Conservation (phyloP, 345 rosid genomes). For the Carallia brachiata region DNA sequence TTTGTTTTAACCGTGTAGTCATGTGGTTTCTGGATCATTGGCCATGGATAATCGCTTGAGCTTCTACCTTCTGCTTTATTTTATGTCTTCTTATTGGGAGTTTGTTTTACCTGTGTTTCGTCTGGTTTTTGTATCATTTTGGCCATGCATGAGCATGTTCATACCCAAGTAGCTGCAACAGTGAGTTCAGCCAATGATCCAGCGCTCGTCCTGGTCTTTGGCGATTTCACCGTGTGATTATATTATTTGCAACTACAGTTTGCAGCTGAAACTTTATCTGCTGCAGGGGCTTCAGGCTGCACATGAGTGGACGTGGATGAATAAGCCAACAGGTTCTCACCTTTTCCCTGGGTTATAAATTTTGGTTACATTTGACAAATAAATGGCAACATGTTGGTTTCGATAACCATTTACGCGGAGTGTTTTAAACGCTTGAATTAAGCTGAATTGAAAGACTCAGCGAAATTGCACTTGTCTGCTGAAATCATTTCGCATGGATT, state of each 20-base stretch:
- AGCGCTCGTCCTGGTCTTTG: constrained; percentile 56
- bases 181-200: constrained; percentile 49
- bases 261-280: constrained; percentile 8
- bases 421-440: too few relatives aligned
- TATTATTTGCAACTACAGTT: neutral
- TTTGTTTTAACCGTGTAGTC: neutral
- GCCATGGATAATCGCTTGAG: constrained; percentile 27
- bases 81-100: neutral
- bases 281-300: constrained; percentile 53
- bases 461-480: too few relatives aligned
- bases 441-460: too few relatives aligned
- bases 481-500: too few relatives aligned
- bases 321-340: constrained; percentile 63
- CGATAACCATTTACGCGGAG: too few relatives aligned
- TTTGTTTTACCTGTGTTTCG: constrained; percentile 1
- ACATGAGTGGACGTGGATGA: constrained; percentile 76
- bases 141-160: constrained; percentile 54
- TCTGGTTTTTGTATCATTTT: constrained; percentile 12
- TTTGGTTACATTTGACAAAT: constrained; percentile 1
- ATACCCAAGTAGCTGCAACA: constrained; percentile 49
- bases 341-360: constrained; percentile 12
- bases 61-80: neutral
- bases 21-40: constrained; percentile 8
- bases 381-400: too few relatives aligned
- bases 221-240: neutral